These are phyloP conservation scores for Metarhizium robertsii DNA, from an alignment of 2,329 filamentous ascomycete species.

Conservation along the genomic window DNA sequence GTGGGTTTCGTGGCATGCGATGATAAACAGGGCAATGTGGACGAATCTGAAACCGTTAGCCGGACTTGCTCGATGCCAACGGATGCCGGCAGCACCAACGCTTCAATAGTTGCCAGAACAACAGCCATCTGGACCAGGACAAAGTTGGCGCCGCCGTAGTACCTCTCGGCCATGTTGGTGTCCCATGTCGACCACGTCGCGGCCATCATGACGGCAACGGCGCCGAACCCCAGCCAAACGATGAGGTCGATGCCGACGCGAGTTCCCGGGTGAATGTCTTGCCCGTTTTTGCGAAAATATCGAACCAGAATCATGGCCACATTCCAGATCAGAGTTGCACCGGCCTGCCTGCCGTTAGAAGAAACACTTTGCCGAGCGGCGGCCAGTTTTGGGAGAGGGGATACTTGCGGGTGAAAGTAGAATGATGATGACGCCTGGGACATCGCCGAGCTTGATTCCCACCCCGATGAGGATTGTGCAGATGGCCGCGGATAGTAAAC, in stretches of 20 bases:
- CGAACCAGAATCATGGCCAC: background rate
- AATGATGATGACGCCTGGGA: conserved; percentile 1
- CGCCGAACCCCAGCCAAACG: conserved; percentile 3
- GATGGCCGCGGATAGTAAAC: background rate
- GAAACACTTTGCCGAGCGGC: background rate
- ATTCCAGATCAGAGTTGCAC: background rate
- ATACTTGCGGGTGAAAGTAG: background rate
- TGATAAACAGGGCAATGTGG: background rate
- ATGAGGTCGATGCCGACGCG: conserved; percentile 3
- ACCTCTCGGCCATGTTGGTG: background rate
- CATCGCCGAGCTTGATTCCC: background rate
- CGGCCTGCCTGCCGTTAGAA: background rate
- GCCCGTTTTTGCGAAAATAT: background rate
- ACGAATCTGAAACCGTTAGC: background rate
- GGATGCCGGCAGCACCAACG: background rate
- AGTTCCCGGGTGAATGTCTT: background rate
- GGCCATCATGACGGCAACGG: conserved; percentile 1
- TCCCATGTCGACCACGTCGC: conserved; percentile 1
- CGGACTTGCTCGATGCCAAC: too few species aligned
- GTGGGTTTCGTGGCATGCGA: conserved; percentile 1
- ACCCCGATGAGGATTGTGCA: background rate
- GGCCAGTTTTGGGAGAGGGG: too few species aligned
- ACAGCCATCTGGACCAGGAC: background rate
- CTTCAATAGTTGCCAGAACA: background rate
- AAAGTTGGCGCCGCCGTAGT: background rate